A percentile compares a stretch with the other conserved stretches of the same genome.
Evolutionary conservation across 768 basidiomycete genomes (phyloP).

Genomic region (Filobasidium wieringae): DNA sequence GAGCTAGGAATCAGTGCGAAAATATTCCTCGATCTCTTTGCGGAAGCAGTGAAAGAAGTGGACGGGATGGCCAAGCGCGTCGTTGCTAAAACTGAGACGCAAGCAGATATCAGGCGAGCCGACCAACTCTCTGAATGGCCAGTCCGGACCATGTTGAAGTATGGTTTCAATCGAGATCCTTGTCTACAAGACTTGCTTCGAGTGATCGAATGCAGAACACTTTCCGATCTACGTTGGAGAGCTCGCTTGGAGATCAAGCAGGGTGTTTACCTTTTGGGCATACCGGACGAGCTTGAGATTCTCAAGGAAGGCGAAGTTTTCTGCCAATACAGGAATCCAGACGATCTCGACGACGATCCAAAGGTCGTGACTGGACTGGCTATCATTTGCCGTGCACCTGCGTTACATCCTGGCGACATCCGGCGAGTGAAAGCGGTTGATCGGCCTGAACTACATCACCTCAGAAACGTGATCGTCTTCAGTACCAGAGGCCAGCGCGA

Average conservation of each 20-base stretch:
- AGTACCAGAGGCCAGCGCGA: slow-evolving; percentile 26
- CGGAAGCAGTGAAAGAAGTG: slow-evolving; percentile 23
- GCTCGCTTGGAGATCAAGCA: slow-evolving; percentile 27
- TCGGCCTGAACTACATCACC: slow-evolving; percentile 26
- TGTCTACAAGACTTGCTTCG: slow-evolving; percentile 27
- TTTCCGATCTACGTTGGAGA: slow-evolving; percentile 36
- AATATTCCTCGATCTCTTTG: slow-evolving; percentile 31
- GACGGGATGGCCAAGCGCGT: slow-evolving; percentile 25
- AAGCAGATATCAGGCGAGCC: neutral
- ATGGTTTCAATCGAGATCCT: slow-evolving; percentile 31
- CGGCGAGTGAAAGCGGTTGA: slow-evolving; percentile 32
- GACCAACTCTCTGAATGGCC: slow-evolving; percentile 9
- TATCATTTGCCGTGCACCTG: slow-evolving; percentile 34
- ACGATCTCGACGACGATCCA: slow-evolving; percentile 15
- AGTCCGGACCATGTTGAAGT: slow-evolving; percentile 21
- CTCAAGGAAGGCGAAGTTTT: slow-evolving; percentile 32
- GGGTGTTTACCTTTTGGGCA: slow-evolving; percentile 36
- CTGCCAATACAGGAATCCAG: slow-evolving; percentile 28
- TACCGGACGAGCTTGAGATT: slow-evolving; percentile 32
- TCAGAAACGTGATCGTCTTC: slow-evolving; percentile 38
- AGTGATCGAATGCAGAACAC: slow-evolving; percentile 30
- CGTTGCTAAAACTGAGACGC: neutral
- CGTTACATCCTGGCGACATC: slow-evolving; percentile 26
- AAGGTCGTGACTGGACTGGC: slow-evolving; percentile 21
- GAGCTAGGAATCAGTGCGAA: slow-evolving; percentile 27